These are phyloP conservation scores for Wallacemonas sp. DNA, from an alignment of 208 protist species.

Conservation along the genomic window DNA sequence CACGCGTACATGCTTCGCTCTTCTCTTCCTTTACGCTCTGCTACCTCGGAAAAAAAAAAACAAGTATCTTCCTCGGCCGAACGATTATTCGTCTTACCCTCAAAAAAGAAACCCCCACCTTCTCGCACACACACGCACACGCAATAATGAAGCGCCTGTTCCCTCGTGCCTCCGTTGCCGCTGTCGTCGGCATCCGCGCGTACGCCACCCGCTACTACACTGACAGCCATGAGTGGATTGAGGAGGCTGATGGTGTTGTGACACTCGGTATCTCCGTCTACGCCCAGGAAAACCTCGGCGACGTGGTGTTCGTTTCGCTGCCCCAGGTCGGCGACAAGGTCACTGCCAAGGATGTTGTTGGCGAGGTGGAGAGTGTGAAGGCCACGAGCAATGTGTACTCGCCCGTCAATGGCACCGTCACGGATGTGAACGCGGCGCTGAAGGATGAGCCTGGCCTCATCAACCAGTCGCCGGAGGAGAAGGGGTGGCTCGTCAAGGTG, in stretches of 20 bases:
- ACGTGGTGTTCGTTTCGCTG: slow-evolving; percentile 90
- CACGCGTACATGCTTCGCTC: too few species aligned
- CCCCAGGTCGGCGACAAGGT: slow-evolving; percentile 86
- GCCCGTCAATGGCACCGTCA: slow-evolving; percentile 79
- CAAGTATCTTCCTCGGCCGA: slow-evolving; percentile 4
- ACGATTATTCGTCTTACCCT: background rate
- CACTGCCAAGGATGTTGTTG: slow-evolving; percentile 61
- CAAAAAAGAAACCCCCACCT: background rate
- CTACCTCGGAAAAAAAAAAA: background rate
- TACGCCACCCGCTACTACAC: slow-evolving; percentile 84
- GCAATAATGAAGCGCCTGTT: slow-evolving; percentile 53
- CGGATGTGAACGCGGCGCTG: slow-evolving; percentile 82
- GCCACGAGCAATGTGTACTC: slow-evolving; percentile 91
- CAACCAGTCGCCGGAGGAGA: slow-evolving; percentile 82
- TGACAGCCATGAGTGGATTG: slow-evolving; percentile 91
- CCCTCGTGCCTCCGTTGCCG: slow-evolving; percentile 18
- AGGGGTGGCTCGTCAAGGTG: slow-evolving; percentile 90
- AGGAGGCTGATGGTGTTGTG: slow-evolving; percentile 46
- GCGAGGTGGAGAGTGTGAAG: slow-evolving; percentile 93
- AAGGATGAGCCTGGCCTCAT: slow-evolving; percentile 83
- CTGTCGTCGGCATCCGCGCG: slow-evolving; percentile 35
- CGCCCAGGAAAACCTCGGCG: slow-evolving; percentile 89
- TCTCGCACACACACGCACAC: background rate
- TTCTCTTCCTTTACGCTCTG: background rate
- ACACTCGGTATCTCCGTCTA: slow-evolving; percentile 88